phyloP scores from a whole-genome alignment of 1,139 yeast species.

The Yamadazyma atmosphaerica region DNA sequence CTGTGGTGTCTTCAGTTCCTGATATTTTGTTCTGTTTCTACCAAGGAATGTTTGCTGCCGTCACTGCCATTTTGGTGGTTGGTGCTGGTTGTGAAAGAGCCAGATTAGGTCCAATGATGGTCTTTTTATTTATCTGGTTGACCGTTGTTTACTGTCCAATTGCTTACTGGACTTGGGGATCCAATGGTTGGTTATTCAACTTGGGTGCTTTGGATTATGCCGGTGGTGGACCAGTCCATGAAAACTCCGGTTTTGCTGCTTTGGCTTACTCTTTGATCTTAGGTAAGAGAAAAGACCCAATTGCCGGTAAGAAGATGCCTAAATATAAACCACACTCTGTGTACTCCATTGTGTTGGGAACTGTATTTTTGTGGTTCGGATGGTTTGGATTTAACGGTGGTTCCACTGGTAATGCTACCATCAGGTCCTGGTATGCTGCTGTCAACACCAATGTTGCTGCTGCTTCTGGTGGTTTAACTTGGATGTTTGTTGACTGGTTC shows the following conservation, averaged over 20 bases:
- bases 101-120: constrained; percentile 94
- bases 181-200: constrained; percentile 79
- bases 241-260: constrained; percentile 92
- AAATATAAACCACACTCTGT: constrained; percentile 92
- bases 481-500: constrained; percentile 91
- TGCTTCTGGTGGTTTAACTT: constrained; percentile 84
- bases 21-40: constrained; percentile 85
- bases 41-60: constrained; percentile 96
- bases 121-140: constrained; percentile 88
- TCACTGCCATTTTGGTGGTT: constrained; percentile 87
- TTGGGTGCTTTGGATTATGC: constrained; percentile 93
- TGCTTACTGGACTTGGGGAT: constrained; percentile 98
- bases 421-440: constrained; percentile 92
- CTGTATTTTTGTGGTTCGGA: constrained; percentile 94
- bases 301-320: constrained; percentile 69
- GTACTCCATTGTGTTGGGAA: constrained; percentile 87
- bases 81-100: constrained; percentile 99
- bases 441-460: constrained; percentile 94
- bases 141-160: constrained; percentile 94
- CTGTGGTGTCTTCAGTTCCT: constrained; percentile 68
- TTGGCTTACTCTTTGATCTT: constrained; percentile 86
- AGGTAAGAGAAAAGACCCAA: constrained; percentile 89
- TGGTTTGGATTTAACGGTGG: constrained; percentile 99
- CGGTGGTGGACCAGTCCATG: constrained; percentile 98
- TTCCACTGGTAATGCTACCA: constrained; percentile 86